Evolutionary conservation across 2,329 filamentous ascomycete genomes (phyloP).

Genomic region (Xylaria sp.): DNA sequence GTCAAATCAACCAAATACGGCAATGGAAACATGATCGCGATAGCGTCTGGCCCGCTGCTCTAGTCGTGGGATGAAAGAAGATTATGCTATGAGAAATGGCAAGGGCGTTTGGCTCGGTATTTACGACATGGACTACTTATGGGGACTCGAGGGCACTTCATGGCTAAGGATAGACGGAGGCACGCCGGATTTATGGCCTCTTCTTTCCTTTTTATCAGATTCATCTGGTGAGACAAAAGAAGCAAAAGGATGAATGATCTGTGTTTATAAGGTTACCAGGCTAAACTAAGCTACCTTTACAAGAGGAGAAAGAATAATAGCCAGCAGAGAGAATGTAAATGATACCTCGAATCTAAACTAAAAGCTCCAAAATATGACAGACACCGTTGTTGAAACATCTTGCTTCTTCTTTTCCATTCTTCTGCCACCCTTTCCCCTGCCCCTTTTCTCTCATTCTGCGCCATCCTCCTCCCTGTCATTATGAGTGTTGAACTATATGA

Average conservation of each 20-base stretch:
- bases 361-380: not conserved
- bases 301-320: slow-evolving; percentile 5
- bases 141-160: slow-evolving; percentile 8
- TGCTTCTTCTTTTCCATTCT: no score
- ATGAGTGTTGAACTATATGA: slow-evolving; percentile 27
- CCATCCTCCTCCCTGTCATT: slow-evolving; percentile 1
- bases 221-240: not conserved
- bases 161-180: slow-evolving; percentile 15
- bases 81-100: slow-evolving; percentile 40
- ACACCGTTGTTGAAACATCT: slow-evolving; percentile 31
- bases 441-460: not conserved
- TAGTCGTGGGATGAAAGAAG: slow-evolving; percentile 36
- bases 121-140: slow-evolving; percentile 25
- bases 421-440: not conserved
- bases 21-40: not conserved
- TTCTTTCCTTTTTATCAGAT: not conserved
- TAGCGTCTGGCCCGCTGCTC: not conserved
- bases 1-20: not conserved
- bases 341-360: slow-evolving; percentile 18
- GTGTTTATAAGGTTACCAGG: slow-evolving; percentile 28
- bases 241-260: slow-evolving; percentile 19
- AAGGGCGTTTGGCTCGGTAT: slow-evolving; percentile 24
- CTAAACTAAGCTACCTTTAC: slow-evolving; percentile 33
- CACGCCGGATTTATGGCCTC: not conserved
- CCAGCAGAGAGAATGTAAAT: slow-evolving; percentile 13